Base-by-base conservation (phyloP, 2,329 filamentous ascomycete genomes). In the Fusarium pseudoanthophilum region DNA sequence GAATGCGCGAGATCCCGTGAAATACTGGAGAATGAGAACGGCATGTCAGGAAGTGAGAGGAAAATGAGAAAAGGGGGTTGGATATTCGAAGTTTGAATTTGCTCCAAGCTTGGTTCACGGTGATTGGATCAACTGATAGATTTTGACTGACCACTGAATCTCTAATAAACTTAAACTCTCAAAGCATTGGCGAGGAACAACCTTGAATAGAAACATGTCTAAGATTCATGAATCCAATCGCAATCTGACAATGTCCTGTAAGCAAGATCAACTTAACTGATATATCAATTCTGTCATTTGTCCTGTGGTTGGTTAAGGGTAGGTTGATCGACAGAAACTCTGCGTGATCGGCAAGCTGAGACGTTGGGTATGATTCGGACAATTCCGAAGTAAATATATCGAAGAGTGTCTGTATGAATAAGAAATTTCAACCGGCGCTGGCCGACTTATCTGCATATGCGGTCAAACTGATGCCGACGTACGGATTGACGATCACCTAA, bases 1-100 rank as follows among this genome's bases (percentile, higher is more conserved):
- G 18, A 51, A 39, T 53, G 16, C 42, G 49, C 45, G 60, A 67
- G 51, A 20, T 73, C 69, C 37, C 57, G 66, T 73, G 69, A 63
- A 52, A 63, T 34, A 36, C 43, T 60, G 36, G 30, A 21, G 18
- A n/a, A 20, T 4, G 8, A 18, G 3, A 20, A 16, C 10, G 18
- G 13, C 20, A 36, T 21, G 28, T 34, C 11, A 30, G 15, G 13
- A 26, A 11, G 34, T 3, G 30, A n/a, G 2, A 15, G 16, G 13
- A 32, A 16, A 28, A 15, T 5, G 18, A 10, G 11, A 21, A 4
- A 32, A 48, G 28, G 10, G 28, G 9, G 11, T 45, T n/a, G 34
- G n/a, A 21, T 32, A 40, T 40, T 15, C 51, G 11, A 10, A 28
- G 26, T 4, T 24, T 45, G 34, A 16, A 11, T 30, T 24, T 18